These are phyloP conservation scores for Xylariales sp. DNA, from an alignment of 2,329 filamentous ascomycete species.

Conservation along the genomic window DNA sequence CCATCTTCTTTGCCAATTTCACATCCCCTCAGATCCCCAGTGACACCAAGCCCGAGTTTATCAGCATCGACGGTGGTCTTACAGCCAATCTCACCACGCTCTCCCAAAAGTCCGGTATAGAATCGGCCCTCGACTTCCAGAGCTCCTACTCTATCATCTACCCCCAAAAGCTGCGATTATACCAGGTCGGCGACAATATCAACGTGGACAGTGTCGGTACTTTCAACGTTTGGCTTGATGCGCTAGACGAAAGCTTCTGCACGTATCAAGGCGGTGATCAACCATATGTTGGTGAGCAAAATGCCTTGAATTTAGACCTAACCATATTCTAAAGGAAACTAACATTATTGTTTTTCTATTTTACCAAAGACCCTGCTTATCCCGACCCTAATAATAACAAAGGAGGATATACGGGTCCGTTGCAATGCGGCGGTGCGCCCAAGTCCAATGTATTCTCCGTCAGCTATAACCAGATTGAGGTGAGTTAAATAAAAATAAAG, in stretches of 20 bases:
- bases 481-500: too few relatives aligned
- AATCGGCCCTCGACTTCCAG: neutral
- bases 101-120: too few relatives aligned
- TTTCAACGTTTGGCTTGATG: conserved; percentile 1
- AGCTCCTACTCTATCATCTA: neutral
- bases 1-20: too few relatives aligned
- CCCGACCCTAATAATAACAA: neutral
- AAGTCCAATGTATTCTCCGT: conserved; percentile 1
- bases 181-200: neutral
- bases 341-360: too few relatives aligned
- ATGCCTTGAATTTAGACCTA: too few relatives aligned
- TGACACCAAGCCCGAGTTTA: too few relatives aligned
- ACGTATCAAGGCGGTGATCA: conserved; percentile 1
- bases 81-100: too few relatives aligned
- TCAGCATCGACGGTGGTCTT: too few relatives aligned
- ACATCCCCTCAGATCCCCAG: too few relatives aligned
- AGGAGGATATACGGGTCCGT: neutral
- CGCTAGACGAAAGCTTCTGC: neutral
- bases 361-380: neutral
- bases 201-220: neutral
- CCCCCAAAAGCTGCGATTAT: neutral
- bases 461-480: too few relatives aligned
- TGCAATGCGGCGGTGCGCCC: neutral
- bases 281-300: too few relatives aligned
- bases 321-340: too few relatives aligned